Evolutionary conservation across 129 eudicot genomes (phyloP).

Genomic region (Rutidosis leptorrhynchoides): DNA sequence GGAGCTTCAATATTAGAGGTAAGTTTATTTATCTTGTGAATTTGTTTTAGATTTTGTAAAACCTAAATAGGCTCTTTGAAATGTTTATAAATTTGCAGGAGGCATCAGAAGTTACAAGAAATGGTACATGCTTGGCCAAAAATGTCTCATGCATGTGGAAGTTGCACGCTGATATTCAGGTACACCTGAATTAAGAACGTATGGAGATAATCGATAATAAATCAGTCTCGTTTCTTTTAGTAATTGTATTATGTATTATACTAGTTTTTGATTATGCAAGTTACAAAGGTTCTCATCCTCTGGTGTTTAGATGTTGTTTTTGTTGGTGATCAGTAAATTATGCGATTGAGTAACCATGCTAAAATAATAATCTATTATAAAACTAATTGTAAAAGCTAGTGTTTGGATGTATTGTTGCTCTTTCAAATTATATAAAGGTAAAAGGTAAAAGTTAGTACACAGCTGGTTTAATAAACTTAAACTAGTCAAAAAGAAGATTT

Average conservation of each 20-base stretch:
- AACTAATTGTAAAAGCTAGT: not conserved
- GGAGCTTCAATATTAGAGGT: constrained; percentile 94
- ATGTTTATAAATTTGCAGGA: constrained; percentile 45
- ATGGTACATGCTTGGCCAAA: constrained; percentile 53
- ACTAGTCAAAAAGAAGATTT: not conserved
- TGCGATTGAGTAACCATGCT: not conserved
- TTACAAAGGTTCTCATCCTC: not conserved
- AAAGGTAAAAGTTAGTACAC: too few relatives aligned
- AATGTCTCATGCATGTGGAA: constrained; percentile 82
- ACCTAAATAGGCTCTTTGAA: constrained; percentile 15
- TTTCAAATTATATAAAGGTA: not conserved
- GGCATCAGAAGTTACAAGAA: constrained; percentile 59
- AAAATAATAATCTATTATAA: not conserved
- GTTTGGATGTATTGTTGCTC: not conserved
- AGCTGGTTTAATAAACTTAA: not conserved
- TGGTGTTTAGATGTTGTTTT: not conserved
- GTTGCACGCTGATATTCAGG: constrained; percentile 98
- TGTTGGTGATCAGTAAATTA: not conserved
- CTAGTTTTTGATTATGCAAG: not conserved
- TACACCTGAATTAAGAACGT: constrained; percentile 25
- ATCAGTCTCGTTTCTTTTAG: not conserved
- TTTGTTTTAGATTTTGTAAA: constrained; percentile 4
- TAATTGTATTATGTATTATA: not conserved
- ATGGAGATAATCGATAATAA: not conserved
- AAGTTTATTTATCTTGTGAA: constrained; percentile 11